Conservation (phyloP, 176 grass and related monocot species). For the Microstegium vimineum region DNA sequence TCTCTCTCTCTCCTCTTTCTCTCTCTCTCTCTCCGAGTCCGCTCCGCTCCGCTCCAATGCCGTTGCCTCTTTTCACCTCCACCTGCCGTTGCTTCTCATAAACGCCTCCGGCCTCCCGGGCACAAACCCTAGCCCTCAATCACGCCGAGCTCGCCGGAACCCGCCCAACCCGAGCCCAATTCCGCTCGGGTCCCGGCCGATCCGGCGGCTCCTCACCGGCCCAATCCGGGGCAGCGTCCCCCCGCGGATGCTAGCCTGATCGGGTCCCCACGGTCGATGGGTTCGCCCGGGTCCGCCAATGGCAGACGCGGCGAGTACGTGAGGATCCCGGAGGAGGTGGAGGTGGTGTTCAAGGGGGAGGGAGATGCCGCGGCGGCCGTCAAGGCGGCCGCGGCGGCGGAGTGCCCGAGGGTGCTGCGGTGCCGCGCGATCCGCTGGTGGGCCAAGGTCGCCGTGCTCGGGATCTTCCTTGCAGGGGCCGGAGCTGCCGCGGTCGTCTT, state of each 20-base stretch:
- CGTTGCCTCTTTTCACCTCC: slow-evolving; percentile 42
- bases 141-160: slow-evolving; percentile 26
- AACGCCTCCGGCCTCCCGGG: slow-evolving; percentile 21
- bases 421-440: slow-evolving; percentile 71
- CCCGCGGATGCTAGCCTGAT: slow-evolving; percentile 45
- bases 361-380: background rate
- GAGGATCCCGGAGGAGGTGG: slow-evolving; percentile 44
- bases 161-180: slow-evolving; percentile 17
- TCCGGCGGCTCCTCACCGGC: slow-evolving; percentile 9
- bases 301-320: slow-evolving; percentile 47
- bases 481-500: slow-evolving; percentile 41
- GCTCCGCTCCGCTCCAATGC: slow-evolving; percentile 65
- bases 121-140: slow-evolving; percentile 32
- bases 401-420: slow-evolving; percentile 41
- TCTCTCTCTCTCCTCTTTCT: background rate
- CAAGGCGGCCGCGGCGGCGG: slow-evolving; percentile 14
- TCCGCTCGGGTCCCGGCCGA: background rate
- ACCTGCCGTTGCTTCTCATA: slow-evolving; percentile 13
- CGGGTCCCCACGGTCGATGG: slow-evolving; percentile 24
- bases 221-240: background rate
- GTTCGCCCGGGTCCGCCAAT: slow-evolving; percentile 43
- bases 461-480: slow-evolving; percentile 39
- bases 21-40: slow-evolving; percentile 22
- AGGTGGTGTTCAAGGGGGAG: slow-evolving; percentile 19
- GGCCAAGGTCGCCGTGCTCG: slow-evolving; percentile 49